Base-by-base conservation (phyloP, 495 filamentous ascomycete genomes). In the Annulohypoxylon bovei region DNA sequence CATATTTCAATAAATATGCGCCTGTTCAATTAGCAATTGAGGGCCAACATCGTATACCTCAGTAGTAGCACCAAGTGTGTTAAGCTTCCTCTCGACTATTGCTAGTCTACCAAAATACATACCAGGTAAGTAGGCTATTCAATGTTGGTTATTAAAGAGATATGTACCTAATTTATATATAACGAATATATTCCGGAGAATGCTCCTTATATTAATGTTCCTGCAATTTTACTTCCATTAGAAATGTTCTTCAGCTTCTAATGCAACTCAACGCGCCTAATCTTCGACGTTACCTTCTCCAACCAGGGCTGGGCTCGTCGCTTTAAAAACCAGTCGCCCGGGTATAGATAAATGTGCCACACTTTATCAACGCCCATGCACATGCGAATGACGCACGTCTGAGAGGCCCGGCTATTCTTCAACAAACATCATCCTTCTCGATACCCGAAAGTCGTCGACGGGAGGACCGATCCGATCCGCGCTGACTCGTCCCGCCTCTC, bases 281-380 rank as follows among this genome's bases (percentile, higher is more conserved):
- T 56, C 27, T 68, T 65, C 37, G 57, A 68, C 59, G 64, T 72
- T 68, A 67, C 64, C 53, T 72, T 72, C 69, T 72, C 69, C 69
- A 67, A 68, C 69, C 59, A 55, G 59, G 59, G 54, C 55, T 56
- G 60, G 64, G 54, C 54, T 52, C 47, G 44, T 65, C 53, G 59
- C 30, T 72, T 60, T 54, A 57, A 71, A 71, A 72, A 67, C 69
- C 69, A 72, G 46, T 72, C 64, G 64, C 58, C 64, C 69, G 69
- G 69, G 69, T 72, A 68, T 72, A 72, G 64, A 64, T 68, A 39
- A 63, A 67, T 62, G 53, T 68, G 54, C 54, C 64, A 67, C 64
- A 72, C 54, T 60, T 42, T 49, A 60, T 56, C 40, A 39, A 62
- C 53, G 44, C 25, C 59, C 63, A 60, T 65, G 69, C 64, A 33